Percentiles rank a stretch among this genome's conserved stretches.
Conservation (phyloP, 2,329 filamentous ascomycete species). For the Mycosphaerelloides madeirae region DNA sequence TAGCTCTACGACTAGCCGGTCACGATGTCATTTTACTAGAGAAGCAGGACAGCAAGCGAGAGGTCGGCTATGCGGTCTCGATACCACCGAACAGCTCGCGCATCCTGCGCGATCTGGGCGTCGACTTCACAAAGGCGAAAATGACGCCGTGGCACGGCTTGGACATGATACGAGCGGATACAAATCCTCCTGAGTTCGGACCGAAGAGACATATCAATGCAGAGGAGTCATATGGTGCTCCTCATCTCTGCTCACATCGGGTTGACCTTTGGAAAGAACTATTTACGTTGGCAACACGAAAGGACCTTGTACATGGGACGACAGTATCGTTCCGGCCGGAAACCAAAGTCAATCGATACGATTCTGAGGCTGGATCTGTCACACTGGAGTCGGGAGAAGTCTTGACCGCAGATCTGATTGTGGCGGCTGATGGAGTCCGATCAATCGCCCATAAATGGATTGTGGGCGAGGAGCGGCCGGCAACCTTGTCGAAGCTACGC, state of each 20-base stretch:
- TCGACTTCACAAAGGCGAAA: conserved; percentile 1
- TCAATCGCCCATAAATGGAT: conserved; percentile 5
- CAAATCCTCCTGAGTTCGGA: neutral
- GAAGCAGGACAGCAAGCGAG: conserved; percentile 43
- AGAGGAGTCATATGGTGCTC: conserved; percentile 8
- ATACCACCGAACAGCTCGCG: conserved; percentile 12
- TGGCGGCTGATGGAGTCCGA: conserved; percentile 38
- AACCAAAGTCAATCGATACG: no score
- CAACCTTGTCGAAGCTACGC: conserved; percentile 1
- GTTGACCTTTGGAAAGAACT: no score
- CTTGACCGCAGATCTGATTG: conserved; percentile 30
- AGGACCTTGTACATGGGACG: no score
- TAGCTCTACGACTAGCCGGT: conserved; percentile 45
- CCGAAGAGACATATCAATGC: no score
- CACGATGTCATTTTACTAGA: conserved; percentile 54
- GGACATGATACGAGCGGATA: neutral
- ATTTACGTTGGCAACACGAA: no score
- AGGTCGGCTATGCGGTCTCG: conserved; percentile 13
- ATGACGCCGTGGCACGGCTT: neutral
- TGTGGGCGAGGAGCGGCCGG: conserved; percentile 4
- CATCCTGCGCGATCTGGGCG: neutral
- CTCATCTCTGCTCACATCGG: conserved; percentile 1
- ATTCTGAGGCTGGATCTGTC: conserved; percentile 26
- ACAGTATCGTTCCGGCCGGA: no score
- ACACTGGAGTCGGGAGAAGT: conserved; percentile 33